Base-by-base conservation (phyloP, 140 eudicot genomes). In the Oenanthe javanica region DNA sequence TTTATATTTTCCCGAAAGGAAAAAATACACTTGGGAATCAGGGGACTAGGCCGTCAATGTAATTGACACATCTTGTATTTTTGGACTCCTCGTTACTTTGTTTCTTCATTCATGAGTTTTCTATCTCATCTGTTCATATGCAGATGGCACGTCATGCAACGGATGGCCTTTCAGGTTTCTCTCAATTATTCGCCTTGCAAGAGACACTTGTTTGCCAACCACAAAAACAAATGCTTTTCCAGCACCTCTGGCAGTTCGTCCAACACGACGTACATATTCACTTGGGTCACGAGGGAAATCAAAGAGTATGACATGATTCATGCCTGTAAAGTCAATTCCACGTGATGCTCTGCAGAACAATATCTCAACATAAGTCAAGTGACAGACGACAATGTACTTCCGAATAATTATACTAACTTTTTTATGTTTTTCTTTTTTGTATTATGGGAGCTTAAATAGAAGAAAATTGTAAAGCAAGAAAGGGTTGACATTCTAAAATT, bases 201-300 rank as follows among this genome's bases (percentile, higher is more conserved):
- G 93, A 77, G 96, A 86, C 63, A 94, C 98, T 80, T 94, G 98
- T 82, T 94, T 94, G 49, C 98, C 98, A 52, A 94, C 98, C 51
- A 88, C 98, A 86, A 94, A 94, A 36, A 94, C 66, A 71, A 86
- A 94, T 40, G 98, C 98, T 82, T 90, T 90, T 51, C 98, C 96
- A 16, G 97, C 98, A 77, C 98, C 98, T 76, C 98, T 85, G 2
- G 98, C 98, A 6, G 98, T 94, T 90, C 98, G 86, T 76, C 98
- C 98, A 81, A 94, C 98, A n/a, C 98, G 97, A 0, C 98, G 91
- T 6, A 94, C 98, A 31, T 94, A 94, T 82, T 94, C 98, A 81
- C 98, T 94, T 31, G 98, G 98, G 79, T 94, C 98, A 23, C 98
- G 98, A 52, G 98, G 98, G 59, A 90, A 92, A 87, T 94, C 98